Evolutionary conservation across 2,329 filamentous ascomycete species (phyloP).

Genomic region (Diaporthe citriasiana): DNA sequence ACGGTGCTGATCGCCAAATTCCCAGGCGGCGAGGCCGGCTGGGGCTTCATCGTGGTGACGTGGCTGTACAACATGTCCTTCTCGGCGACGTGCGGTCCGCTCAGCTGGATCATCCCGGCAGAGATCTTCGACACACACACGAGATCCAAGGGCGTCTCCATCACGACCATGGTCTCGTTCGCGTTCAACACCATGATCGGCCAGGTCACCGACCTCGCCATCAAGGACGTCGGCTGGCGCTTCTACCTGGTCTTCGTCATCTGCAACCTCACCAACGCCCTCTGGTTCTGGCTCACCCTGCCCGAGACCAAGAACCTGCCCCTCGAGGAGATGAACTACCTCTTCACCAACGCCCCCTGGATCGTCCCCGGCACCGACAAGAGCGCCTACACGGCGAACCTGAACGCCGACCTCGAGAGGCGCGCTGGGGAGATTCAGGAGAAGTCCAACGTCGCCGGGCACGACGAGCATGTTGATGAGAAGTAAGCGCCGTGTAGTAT

Average conservation of each 20-base stretch:
- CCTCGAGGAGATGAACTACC: slow-evolving; percentile 75
- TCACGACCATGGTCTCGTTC: slow-evolving; percentile 80
- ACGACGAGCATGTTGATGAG: slow-evolving; percentile 31
- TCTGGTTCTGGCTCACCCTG: slow-evolving; percentile 71
- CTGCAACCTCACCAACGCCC: slow-evolving; percentile 67
- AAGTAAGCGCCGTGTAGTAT: not conserved
- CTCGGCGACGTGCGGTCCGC: slow-evolving; percentile 77
- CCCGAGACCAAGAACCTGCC: slow-evolving; percentile 74
- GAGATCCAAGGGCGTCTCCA: slow-evolving; percentile 79
- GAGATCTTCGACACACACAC: slow-evolving; percentile 86
- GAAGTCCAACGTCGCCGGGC: slow-evolving; percentile 54
- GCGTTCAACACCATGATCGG: slow-evolving; percentile 71
- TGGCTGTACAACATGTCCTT: slow-evolving; percentile 88
- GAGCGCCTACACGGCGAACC: slow-evolving; percentile 60
- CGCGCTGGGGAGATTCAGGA: slow-evolving; percentile 68
- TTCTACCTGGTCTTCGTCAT: slow-evolving; percentile 67
- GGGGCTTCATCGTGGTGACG: slow-evolving; percentile 82
- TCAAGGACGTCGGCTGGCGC: slow-evolving; percentile 59
- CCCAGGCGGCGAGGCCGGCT: slow-evolving; percentile 68
- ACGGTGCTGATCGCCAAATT: slow-evolving; percentile 60
- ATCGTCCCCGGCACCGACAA: slow-evolving; percentile 71
- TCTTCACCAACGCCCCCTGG: slow-evolving; percentile 72
- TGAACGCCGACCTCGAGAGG: slow-evolving; percentile 67
- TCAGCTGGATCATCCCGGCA: slow-evolving; percentile 73
- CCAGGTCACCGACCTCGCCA: slow-evolving; percentile 61